Percentiles rank a stretch among this genome's conserved stretches.
Evolutionary conservation across 495 filamentous ascomycete genomes (phyloP).

Genomic region (Emericellopsis terricola): DNA sequence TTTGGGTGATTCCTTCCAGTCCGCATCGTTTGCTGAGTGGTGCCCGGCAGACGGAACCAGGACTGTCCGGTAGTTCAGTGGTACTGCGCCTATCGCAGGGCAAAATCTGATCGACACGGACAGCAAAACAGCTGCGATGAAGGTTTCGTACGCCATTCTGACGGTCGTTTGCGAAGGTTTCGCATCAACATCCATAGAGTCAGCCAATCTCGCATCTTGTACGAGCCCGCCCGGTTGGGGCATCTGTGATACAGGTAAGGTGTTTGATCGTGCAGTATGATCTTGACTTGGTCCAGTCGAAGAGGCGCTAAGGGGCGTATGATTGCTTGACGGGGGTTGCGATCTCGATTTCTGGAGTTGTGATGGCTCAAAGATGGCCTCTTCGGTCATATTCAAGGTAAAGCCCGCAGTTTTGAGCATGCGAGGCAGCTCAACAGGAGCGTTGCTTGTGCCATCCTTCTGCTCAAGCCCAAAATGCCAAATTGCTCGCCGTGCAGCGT

Average conservation of each 20-base stretch:
- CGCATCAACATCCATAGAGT: too few relatives aligned
- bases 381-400: slow-evolving; percentile 18
- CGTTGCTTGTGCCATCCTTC: slow-evolving; percentile 11
- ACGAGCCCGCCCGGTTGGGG: too few relatives aligned
- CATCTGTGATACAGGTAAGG: too few relatives aligned
- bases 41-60: slow-evolving; percentile 14
- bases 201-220: too few relatives aligned
- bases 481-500: slow-evolving; percentile 24
- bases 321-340: slow-evolving; percentile 16
- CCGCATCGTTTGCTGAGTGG: too few relatives aligned
- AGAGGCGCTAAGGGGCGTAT: slow-evolving; percentile 29
- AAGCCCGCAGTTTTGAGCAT: slow-evolving; percentile 22
- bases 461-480: slow-evolving; percentile 29
- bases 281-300: too few relatives aligned
- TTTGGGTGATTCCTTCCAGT: slow-evolving; percentile 8
- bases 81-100: slow-evolving; percentile 18
- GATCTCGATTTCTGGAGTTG: slow-evolving; percentile 22
- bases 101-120: slow-evolving; percentile 26
- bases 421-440: slow-evolving; percentile 12
- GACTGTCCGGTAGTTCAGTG: slow-evolving; percentile 22
- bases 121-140: slow-evolving; percentile 23
- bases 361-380: slow-evolving; percentile 25
- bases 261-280: too few relatives aligned
- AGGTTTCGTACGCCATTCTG: slow-evolving; percentile 22
- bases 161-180: slow-evolving; percentile 10